These are phyloP conservation scores for Sporisorium iseilematis-ciliati DNA, from an alignment of 1,284 basidiomycete species.

Conservation along the genomic window DNA sequence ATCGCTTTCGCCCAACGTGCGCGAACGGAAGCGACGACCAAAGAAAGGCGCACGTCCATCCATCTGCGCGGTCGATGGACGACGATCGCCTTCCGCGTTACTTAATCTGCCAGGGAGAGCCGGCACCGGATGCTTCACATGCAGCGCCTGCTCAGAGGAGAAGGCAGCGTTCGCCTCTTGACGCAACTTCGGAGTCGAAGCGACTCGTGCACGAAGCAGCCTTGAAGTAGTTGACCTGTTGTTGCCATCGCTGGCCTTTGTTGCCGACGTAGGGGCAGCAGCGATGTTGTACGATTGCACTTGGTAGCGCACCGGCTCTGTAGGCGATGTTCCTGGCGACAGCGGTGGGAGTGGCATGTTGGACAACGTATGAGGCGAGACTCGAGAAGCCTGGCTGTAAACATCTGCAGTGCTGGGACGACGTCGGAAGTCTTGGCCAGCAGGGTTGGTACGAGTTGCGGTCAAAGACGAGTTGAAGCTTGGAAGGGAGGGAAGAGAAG, in stretches of 20 bases:
- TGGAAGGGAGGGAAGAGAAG: constrained; percentile 29
- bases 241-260: not conserved
- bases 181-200: constrained; percentile 51
- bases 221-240: constrained; percentile 9
- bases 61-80: constrained; percentile 43
- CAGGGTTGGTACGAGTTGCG: constrained; percentile 6
- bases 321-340: constrained; percentile 8
- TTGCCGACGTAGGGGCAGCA: not conserved
- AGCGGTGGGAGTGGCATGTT: not conserved
- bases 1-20: constrained; percentile 52
- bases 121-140: constrained; percentile 21
- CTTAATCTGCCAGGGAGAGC: constrained; percentile 9
- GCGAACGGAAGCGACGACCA: constrained; percentile 50
- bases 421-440: constrained; percentile 12
- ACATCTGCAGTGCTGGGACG: constrained; percentile 51
- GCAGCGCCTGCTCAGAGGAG: constrained; percentile 13
- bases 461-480: constrained; percentile 40
- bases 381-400: constrained; percentile 23
- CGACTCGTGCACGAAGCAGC: constrained; percentile 35
- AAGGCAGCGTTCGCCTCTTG: constrained; percentile 19
- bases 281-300: constrained; percentile 26
- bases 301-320: constrained; percentile 21
- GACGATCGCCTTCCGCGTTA: constrained; percentile 10
- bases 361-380: constrained; percentile 17
- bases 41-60: constrained; percentile 41